Evolutionary conservation across 176 grass and related monocot species (phyloP), one percentile per base, ranked within the genome.

Genomic region (Cenchrus purpureus): DNA sequence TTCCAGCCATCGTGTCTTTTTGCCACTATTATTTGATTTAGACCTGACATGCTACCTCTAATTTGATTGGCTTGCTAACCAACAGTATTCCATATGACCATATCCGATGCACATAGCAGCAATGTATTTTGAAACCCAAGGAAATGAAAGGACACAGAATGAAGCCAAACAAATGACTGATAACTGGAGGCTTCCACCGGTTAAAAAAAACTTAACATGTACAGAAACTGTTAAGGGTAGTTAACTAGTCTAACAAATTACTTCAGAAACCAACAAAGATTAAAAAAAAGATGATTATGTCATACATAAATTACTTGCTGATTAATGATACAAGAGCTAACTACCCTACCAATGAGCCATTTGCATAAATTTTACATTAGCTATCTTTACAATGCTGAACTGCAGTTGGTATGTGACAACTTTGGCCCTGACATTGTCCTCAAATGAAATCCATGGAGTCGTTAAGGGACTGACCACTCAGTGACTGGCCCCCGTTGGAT

Each of bases 371-470:
- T 85, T 70, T 88, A 91, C 82, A 91, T 88, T 77, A 84, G 71
- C 82, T 85, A 91, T 91, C 85, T 91, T 84, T 88, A 91, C 89
- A 85, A 65, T 77, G 89, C 77, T 65, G 77, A 81, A 62, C 76
- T 58, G 85, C 85, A 76, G 81, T 81, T 87, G 85, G 76, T 66
- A 68, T 87, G 69, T 80, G 76, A 49, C 52, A 74, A 74, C 76
- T 53, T 34, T 74, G 7, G 62, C 43, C 31, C 45, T 43, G 45
- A 45, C 40, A 64, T 70, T 74, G 84, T 74, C 78, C 77, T 99
- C 90, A 94, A 81, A 97, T 92, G 90, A 92, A 97, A 80, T 99
- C 94, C 97, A 94, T 97, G 22, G 94, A 86, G 84, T 97, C 94
- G 77, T 69, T 85, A 56, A 80, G 69, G 89, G 94, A 91, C 65